Conservation (phyloP, 306 rosid species). For the Malus asiatica region DNA sequence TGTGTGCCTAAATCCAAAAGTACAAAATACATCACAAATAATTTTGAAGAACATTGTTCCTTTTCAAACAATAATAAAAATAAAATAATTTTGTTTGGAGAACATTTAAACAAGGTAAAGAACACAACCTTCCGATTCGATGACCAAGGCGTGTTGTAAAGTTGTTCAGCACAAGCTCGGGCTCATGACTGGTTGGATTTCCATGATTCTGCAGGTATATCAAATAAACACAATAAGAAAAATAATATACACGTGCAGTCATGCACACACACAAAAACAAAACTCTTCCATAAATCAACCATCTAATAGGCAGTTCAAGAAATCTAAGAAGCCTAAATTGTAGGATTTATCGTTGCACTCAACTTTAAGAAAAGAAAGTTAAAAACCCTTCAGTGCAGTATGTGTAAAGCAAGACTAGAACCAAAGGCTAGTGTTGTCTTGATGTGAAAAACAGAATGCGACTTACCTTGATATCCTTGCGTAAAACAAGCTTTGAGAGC, state of each 20-base stretch:
- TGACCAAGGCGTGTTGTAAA: slow-evolving; percentile 79
- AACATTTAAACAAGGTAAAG: slow-evolving; percentile 3
- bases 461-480: slow-evolving; percentile 79
- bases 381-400: neutral
- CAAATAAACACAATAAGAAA: neutral
- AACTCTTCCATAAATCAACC: neutral
- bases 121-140: slow-evolving; percentile 77
- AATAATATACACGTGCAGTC: neutral
- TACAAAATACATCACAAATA: neutral
- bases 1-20: neutral
- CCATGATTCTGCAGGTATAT: slow-evolving; percentile 75
- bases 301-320: neutral
- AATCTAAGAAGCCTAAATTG: neutral
- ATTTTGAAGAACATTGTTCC: neutral
- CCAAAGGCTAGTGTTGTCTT: neutral
- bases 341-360: neutral
- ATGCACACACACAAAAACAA: neutral
- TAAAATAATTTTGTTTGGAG: neutral
- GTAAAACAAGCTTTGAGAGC: slow-evolving; percentile 66
- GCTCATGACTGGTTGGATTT: slow-evolving; percentile 76
- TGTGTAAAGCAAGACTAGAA: neutral
- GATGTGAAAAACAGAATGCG: neutral
- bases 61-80: too few relatives aligned
- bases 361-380: neutral
- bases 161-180: slow-evolving; percentile 80